Evolutionary conservation across 345 rosid genomes (phyloP).

Genomic region (Lagerstroemia speciosa): DNA sequence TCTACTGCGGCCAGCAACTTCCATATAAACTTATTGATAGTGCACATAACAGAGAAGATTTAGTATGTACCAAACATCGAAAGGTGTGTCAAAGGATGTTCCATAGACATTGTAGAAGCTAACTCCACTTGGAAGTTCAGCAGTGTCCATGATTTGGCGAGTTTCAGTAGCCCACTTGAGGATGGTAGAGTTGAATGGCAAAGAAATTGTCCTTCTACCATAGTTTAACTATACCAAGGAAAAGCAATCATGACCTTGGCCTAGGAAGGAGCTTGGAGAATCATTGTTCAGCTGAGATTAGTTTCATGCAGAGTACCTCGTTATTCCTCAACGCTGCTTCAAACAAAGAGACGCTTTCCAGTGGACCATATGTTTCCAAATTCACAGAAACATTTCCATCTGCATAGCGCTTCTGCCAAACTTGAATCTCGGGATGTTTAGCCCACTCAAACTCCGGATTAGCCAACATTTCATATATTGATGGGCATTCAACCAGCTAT

Average conservation of each 20-base stretch:
- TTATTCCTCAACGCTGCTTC: constrained; percentile 63
- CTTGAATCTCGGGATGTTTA: constrained; percentile 56
- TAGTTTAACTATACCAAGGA: constrained; percentile 43
- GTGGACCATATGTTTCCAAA: constrained; percentile 47
- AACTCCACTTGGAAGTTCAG: constrained; percentile 59
- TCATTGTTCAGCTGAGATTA: not conserved
- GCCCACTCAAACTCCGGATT: constrained; percentile 71
- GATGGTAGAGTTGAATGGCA: constrained; percentile 67
- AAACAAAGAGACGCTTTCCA: constrained; percentile 47
- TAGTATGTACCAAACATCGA: constrained; percentile 62
- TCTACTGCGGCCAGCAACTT: too few species aligned
- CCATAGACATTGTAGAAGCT: constrained; percentile 74
- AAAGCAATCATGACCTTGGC: not conserved
- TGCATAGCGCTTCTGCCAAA: constrained; percentile 53
- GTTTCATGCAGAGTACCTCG: constrained; percentile 34
- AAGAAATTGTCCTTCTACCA: constrained; percentile 47
- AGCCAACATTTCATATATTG: constrained; percentile 83
- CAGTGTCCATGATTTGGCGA: constrained; percentile 45
- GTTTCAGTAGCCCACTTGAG: constrained; percentile 67
- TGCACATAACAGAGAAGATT: not conserved
- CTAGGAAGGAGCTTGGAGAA: not conserved
- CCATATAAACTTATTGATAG: too few species aligned
- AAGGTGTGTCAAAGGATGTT: constrained; percentile 68
- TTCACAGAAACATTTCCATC: constrained; percentile 33
- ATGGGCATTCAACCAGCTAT: constrained; percentile 82